These are phyloP conservation scores for Echeveria elegans DNA, from an alignment of 164 flowering plant species.

Conservation along the genomic window DNA sequence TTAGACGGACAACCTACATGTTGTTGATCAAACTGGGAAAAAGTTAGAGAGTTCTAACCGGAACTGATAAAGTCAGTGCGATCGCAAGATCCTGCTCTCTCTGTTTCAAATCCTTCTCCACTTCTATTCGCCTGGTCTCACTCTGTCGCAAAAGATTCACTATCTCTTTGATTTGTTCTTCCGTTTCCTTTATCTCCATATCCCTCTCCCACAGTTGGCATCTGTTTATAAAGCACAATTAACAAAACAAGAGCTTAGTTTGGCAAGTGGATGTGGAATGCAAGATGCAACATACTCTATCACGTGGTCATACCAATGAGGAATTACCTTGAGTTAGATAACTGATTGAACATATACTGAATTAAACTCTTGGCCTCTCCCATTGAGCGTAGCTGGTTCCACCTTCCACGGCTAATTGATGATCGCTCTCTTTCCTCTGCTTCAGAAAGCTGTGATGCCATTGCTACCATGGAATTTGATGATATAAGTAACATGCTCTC, in stretches of 20 bases:
- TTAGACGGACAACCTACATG: no score
- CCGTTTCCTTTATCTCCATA: conserved; percentile 75
- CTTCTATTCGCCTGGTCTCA: conserved; percentile 74
- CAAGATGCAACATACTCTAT: no score
- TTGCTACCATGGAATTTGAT: conserved; percentile 72
- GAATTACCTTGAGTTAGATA: conserved; percentile 73
- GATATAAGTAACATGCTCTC: conserved; percentile 82
- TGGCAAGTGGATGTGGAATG: conserved; percentile 8
- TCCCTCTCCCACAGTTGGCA: conserved; percentile 84
- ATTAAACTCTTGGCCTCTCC: conserved; percentile 89
- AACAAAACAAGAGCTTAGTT: neutral
- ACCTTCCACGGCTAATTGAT: conserved; percentile 60
- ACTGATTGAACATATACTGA: conserved; percentile 81
- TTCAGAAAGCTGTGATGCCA: conserved; percentile 99
- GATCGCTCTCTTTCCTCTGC: conserved; percentile 94
- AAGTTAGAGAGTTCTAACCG: conserved; percentile 34
- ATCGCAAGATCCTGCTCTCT: conserved; percentile 77
- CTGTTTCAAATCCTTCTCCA: conserved; percentile 79
- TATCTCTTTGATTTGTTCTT: conserved; percentile 85
- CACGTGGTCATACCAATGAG: no score
- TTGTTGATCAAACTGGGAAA: no score
- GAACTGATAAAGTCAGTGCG: conserved; percentile 60
- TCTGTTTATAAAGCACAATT: conserved; percentile 23
- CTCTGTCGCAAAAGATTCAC: conserved; percentile 71
- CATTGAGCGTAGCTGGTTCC: conserved; percentile 90